Base-by-base conservation (phyloP, 441 rosid genomes). In the Syzygium malaccense region DNA sequence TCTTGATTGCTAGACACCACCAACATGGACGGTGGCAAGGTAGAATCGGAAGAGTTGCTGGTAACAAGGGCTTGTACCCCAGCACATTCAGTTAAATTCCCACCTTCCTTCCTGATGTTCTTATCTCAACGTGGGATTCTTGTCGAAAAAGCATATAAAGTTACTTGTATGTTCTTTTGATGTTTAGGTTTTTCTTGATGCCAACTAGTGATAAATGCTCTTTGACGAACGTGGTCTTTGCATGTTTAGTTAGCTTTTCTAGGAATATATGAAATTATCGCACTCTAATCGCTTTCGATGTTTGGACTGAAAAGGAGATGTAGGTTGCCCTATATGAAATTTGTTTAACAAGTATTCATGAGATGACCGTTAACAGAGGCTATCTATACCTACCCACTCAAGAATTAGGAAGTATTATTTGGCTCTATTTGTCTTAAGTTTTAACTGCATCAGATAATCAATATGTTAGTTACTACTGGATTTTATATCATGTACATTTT, bases 21-120 rank as follows among this genome's bases (percentile, higher is more conserved):
- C 96, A 95, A 83, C 96, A 95, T 87, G 96, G 96, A 88, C 92
- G 95, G 87, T 95, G 96, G 96, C 95, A 95, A 89, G 96, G 95
- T 53, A 91, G 96, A 89, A 95, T 94, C 9, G 96, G 96, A 90
- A 92, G 95, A 90, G 96, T 95, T 84, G 95, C 97, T 55, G 96
- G 96, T 53, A 95, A 95, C 93, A 94, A 93, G 89, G 97, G 93
- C 95, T 89, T 95, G 94, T 95, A 95, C 93, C 97, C 94, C 49
- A 95, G 97, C 88, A 95, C 97, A 86, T 94, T 94, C 92, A 92
- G 96, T 94, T 92, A 89, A 95, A 87, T 87, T 68, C 55, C 75
- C 75, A 48, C 53, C 26, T 85, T 49, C 55, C 53, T 18, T 30
- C 86, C 28, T 54, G 41, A 30, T 54, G 15, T 53, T 85, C 28